Evolutionary conservation across 1,284 basidiomycete genomes (phyloP), one percentile per base, ranked within the genome.

Genomic region (Sparassis latifolia): DNA sequence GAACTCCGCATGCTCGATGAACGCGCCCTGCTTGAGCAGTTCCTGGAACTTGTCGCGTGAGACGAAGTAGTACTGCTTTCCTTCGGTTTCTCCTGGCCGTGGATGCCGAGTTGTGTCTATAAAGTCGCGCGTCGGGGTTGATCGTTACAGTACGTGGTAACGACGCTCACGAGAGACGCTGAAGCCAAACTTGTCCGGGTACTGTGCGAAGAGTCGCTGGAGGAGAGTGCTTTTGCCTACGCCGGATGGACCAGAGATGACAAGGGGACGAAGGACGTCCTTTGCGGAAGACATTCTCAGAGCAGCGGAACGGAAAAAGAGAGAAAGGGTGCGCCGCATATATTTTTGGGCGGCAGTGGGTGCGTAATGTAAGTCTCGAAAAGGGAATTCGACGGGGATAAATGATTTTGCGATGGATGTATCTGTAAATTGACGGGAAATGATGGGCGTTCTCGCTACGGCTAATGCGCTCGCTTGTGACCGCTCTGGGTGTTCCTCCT

Each of bases 201-300:
- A 83, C 43, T 93, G 87, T 33, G 72, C 73, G 64, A 98, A 93
- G 45, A 99, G 84, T 46, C 83, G 84, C 55, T 80, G 80, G 53
- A 99, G 80, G 48, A 98, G 82, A 0, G 96, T 97, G 62, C 89
- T 92, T 69, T 98, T 99, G 49, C 96, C 96, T 2, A 94, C 90
- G 28, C 96, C 96, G 1, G 92, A 95, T 0, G 89, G 89, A 0
- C 89, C 89, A 55, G 84, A 90, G 45, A 91, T 74, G 41, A 92
- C 84, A 49, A 92, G 77, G 6, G 89, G 89, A 30, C 75, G 74
- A 6, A 66, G 47, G 57, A 74, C 71, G 57, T 64, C 53, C 29
- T 70, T 70, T 9, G 57, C 50, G 35, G 57, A 60, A 5, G 63
- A 55, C 65, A 66, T 66, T 37, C 35, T 7, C 35, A 12, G 35